phyloP scores from a whole-genome alignment of 2,329 filamentous ascomycete species.

The Alternaria ventricosa region DNA sequence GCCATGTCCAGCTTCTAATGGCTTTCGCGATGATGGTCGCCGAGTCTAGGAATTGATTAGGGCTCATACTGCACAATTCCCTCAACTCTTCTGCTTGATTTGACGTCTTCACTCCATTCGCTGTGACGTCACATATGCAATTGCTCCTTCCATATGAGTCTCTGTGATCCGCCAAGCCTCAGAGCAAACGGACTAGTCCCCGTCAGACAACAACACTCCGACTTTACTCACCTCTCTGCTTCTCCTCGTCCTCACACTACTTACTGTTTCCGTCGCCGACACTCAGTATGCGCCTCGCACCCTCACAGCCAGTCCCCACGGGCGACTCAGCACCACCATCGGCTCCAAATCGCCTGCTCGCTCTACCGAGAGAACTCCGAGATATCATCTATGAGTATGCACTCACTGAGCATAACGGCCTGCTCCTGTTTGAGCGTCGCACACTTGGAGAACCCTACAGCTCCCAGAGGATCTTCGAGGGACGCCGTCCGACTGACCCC shows the following conservation, averaged over 20 bases:
- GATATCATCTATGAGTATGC: not conserved
- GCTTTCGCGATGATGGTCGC: too few species aligned
- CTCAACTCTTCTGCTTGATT: not conserved
- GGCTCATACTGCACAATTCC: not conserved
- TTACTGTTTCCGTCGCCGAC: not conserved
- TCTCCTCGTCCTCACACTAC: not conserved
- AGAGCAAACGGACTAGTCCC: not conserved
- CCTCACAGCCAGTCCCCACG: not conserved
- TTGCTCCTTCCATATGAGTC: not conserved
- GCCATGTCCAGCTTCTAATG: too few species aligned
- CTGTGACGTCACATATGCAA: not conserved
- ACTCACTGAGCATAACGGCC: not conserved
- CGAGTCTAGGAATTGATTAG: too few species aligned
- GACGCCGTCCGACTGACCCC: not conserved
- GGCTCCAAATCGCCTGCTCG: not conserved
- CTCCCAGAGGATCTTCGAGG: too few species aligned
- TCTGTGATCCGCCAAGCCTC: not conserved
- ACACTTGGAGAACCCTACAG: too few species aligned
- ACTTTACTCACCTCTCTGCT: not conserved
- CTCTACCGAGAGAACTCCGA: not conserved
- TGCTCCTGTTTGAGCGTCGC: not conserved
- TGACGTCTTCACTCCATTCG: fast-evolving
- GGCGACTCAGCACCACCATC: not conserved
- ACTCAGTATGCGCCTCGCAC: not conserved
- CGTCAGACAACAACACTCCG: not conserved